These are phyloP conservation scores for Vitis hybrid DNA, from an alignment of 177 flowering plant species.

Conservation along the genomic window DNA sequence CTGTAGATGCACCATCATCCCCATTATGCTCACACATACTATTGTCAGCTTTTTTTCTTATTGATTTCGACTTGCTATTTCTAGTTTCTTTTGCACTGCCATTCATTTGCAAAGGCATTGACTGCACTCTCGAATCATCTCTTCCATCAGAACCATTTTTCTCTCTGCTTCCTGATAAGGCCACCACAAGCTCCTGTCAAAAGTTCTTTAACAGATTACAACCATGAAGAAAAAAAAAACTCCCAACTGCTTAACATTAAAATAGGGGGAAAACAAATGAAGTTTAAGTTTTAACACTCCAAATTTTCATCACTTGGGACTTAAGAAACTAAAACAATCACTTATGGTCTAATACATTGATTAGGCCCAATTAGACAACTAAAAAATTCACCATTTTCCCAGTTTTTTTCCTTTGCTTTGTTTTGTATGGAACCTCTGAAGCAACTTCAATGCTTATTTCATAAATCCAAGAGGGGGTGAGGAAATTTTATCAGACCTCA, in stretches of 20 bases:
- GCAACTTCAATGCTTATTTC: no score
- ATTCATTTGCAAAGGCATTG: constrained; percentile 1
- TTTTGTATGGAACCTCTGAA: no score
- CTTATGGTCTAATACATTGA: no score
- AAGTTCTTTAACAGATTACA: not conserved
- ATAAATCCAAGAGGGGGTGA: no score
- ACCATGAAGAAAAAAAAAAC: not conserved
- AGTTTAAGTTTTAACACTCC: not conserved
- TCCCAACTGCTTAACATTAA: not conserved
- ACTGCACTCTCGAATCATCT: constrained; percentile 17
- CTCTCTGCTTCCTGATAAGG: constrained; percentile 37
- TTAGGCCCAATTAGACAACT: no score
- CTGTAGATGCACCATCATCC: constrained; percentile 5
- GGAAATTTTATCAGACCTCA: no score
- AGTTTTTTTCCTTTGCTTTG: no score
- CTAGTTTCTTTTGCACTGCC: constrained; percentile 19
- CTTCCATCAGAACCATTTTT: constrained; percentile 47
- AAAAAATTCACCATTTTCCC: no score
- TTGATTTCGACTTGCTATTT: constrained; percentile 18
- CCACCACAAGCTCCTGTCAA: constrained; percentile 30
- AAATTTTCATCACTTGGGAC: not conserved
- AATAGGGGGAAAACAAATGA: not conserved
- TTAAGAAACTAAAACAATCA: not conserved
- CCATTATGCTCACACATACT: not conserved
- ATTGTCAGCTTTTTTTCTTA: constrained; percentile 12